Conservation (phyloP, 23 red algal genomes). For the Chondrus crispus region DNA sequence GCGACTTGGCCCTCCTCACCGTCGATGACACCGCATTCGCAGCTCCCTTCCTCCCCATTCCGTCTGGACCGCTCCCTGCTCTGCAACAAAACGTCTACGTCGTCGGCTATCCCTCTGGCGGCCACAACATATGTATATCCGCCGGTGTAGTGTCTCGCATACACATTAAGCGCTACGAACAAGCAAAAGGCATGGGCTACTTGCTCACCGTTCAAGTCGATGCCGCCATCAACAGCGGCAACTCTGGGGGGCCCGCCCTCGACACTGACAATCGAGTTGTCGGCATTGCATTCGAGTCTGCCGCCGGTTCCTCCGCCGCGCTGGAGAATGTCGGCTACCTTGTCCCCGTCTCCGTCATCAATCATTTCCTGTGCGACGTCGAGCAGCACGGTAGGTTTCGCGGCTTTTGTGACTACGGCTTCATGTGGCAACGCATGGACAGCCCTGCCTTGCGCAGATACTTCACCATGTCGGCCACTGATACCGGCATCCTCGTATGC, state of each 20-base stretch:
- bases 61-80: constrained; percentile 32
- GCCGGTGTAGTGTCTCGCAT: constrained; percentile 84
- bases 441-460: neutral
- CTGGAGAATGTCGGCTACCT: neutral
- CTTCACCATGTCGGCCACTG: neutral
- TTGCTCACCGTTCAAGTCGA: constrained; percentile 36
- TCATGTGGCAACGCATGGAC: neutral
- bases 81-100: constrained; percentile 67
- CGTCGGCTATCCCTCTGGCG: constrained; percentile 90
- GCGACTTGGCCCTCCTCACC: constrained; percentile 90
- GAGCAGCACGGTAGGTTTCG: neutral
- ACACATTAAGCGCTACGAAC: constrained; percentile 74
- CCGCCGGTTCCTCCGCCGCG: no score
- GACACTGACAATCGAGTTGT: constrained; percentile 55
- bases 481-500: constrained; percentile 76
- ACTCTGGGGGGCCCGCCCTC: constrained; percentile 88
- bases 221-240: constrained; percentile 89
- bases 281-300: constrained; percentile 88
- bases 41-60: neutral
- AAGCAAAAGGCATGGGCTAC: neutral
- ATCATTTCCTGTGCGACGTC: neutral
- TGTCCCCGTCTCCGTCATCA: neutral
- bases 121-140: constrained; percentile 82
- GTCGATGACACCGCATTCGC: constrained; percentile 87
- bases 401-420: neutral